Evolutionary conservation across 2,329 filamentous ascomycete genomes (phyloP), one percentile per base, ranked within the genome.

Genomic region (Trichoderma harzianum): DNA sequence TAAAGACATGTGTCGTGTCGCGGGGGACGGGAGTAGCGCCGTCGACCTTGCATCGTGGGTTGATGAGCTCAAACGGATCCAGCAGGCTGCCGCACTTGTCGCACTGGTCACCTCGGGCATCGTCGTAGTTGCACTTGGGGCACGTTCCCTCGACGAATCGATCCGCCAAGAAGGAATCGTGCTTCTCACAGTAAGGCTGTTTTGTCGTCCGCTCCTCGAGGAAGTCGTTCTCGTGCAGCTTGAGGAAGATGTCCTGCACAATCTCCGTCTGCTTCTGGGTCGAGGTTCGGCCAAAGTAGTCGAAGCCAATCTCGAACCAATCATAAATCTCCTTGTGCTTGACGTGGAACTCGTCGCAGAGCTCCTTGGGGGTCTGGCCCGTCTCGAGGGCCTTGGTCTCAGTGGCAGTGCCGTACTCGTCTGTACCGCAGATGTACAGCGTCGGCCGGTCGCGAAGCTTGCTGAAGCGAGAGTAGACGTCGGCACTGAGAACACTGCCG

Each of bases 361-460:
- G 89, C 79, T 95, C 88, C 77, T 92, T 87, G 26, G 95, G 94
- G 14, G 91, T 94, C 74, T 94, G 86, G 16, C 92, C 91, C 80
- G 96, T 94, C 80, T 97, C 94, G 53, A 98, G 89, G 5, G 95
- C 95, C 84, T 97, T 97, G 30, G 95, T 97, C 83, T 98, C 95
- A 36, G 95, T 97, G 26, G 95, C 95, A 14, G 95, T 98, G 72
- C 95, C 95, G 82, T 98, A 98, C 83, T 98, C 93, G 84, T 98
- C 95, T 24, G 68, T 63, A 34, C 94, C 94, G 82, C 95, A 97
- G 76, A 97, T 87, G 81, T 90, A 97, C 65, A 97, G 87, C 1
- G 94, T 97, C 75, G 90, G 92, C 78, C 91, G 88, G 70, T 91
- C 92, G 78, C 93, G 89, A 57, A 92, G 91, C 82, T 93, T 93